Conservation (phyloP, 2,329 filamentous ascomycete species). For the Berkeleyomyces basicola region DNA sequence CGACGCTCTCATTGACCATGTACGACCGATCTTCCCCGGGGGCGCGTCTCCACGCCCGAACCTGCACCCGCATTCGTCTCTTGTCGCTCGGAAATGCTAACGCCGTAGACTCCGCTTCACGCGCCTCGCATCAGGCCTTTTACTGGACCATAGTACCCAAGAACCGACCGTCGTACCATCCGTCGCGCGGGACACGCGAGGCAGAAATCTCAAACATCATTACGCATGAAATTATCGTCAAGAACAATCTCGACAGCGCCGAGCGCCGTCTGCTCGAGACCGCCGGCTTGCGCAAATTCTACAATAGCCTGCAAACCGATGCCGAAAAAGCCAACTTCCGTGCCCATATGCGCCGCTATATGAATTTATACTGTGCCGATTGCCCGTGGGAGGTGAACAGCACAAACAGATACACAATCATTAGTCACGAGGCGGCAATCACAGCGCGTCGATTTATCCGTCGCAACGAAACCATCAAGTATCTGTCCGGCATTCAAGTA, state of each 20-base stretch:
- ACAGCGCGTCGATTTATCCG: constrained; percentile 65
- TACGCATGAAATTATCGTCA: constrained; percentile 51
- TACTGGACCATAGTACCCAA: constrained; percentile 97
- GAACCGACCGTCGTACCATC: constrained; percentile 72
- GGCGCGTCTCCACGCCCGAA: background rate
- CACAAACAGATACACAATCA: constrained; percentile 90
- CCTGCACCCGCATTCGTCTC: background rate
- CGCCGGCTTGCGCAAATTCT: constrained; percentile 56
- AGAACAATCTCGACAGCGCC: constrained; percentile 53
- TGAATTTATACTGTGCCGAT: constrained; percentile 82
- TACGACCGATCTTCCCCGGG: constrained; percentile 32
- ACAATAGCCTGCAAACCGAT: constrained; percentile 48
- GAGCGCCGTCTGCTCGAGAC: constrained; percentile 57
- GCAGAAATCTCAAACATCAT: constrained; percentile 45
- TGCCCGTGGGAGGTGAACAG: constrained; percentile 84
- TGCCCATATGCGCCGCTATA: constrained; percentile 73
- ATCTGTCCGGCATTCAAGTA: constrained; percentile 80
- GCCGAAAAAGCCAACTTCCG: constrained; percentile 78
- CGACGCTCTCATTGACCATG: constrained; percentile 87
- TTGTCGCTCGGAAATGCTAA: constrained; percentile 15
- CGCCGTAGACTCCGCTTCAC: background rate
- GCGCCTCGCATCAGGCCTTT: constrained; percentile 46
- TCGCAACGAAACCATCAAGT: constrained; percentile 75
- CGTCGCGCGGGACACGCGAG: constrained; percentile 60
- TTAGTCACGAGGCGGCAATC: constrained; percentile 73